Percentiles rank a stretch among this genome's conserved stretches.
These are phyloP conservation scores for Megacollybia marginata DNA, from an alignment of 768 basidiomycete genomes.

Conservation along the genomic window DNA sequence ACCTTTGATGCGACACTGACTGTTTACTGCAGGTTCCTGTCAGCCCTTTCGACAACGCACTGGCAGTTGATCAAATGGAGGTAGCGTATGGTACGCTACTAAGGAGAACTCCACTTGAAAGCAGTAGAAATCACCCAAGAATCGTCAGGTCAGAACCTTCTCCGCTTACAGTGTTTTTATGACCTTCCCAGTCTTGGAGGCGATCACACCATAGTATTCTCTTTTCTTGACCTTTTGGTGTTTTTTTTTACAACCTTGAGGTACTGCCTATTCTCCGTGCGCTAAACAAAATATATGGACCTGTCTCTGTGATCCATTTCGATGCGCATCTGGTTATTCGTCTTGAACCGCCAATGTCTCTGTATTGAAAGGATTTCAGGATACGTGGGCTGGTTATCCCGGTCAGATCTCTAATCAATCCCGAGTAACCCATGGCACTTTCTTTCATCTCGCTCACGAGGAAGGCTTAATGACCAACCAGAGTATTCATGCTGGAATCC, in stretches of 20 bases:
- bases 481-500: slow-evolving; percentile 82
- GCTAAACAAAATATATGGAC: slow-evolving; percentile 72
- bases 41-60: slow-evolving; percentile 72
- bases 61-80: slow-evolving; percentile 83
- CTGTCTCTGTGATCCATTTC: slow-evolving; percentile 78
- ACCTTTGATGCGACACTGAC: background rate
- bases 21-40: slow-evolving; percentile 52
- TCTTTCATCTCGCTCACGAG: slow-evolving; percentile 73
- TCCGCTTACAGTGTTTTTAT: background rate
- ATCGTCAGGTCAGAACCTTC: slow-evolving; percentile 46
- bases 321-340: slow-evolving; percentile 46
- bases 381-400: slow-evolving; percentile 54
- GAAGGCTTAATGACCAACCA: slow-evolving; percentile 72
- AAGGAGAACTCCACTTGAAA: slow-evolving; percentile 38
- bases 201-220: slow-evolving; percentile 77
- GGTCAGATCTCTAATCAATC: slow-evolving; percentile 56
- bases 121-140: slow-evolving; percentile 49
- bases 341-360: slow-evolving; percentile 29
- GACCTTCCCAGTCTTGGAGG: slow-evolving; percentile 58
- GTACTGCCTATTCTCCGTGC: slow-evolving; percentile 80
- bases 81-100: slow-evolving; percentile 77
- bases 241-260: slow-evolving; percentile 23
- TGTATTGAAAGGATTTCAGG: slow-evolving; percentile 43
- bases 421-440: slow-evolving; percentile 77
- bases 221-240: slow-evolving; percentile 32